A percentile compares a stretch with the other conserved stretches of the same genome.
These are phyloP conservation scores for Apiotrichum porosum DNA, from an alignment of 1,284 basidiomycete species.

Conservation along the genomic window DNA sequence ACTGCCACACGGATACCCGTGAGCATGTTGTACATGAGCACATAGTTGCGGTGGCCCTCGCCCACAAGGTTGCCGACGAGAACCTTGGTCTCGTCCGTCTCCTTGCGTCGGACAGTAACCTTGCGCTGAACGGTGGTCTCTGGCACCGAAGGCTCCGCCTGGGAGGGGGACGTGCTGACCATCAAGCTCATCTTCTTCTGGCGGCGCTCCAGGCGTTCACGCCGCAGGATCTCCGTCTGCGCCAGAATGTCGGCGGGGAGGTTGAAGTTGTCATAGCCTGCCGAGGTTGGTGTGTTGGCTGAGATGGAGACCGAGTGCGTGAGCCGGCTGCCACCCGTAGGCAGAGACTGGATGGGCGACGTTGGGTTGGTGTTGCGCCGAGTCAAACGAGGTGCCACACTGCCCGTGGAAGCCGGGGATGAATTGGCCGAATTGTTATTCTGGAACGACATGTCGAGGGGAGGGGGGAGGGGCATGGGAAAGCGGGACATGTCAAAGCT, in stretches of 20 bases:
- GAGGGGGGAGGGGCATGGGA: not conserved
- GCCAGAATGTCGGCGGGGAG: constrained; percentile 61
- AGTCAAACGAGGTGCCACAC: constrained; percentile 22
- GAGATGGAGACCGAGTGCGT: constrained; percentile 9
- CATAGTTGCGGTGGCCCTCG: constrained; percentile 96
- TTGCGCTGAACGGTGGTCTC: constrained; percentile 19
- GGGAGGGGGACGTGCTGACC: not conserved
- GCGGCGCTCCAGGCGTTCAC: constrained; percentile 61
- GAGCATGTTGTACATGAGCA: constrained; percentile 99
- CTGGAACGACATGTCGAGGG: not conserved
- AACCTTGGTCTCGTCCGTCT: constrained; percentile 52
- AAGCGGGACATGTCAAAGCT: too few relatives aligned
- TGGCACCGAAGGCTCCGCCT: constrained; percentile 23
- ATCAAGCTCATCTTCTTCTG: constrained; percentile 52
- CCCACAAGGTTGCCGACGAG: constrained; percentile 93
- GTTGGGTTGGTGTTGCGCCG: constrained; percentile 36
- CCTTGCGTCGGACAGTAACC: constrained; percentile 8
- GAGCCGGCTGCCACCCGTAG: constrained; percentile 2
- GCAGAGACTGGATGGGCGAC: constrained; percentile 10
- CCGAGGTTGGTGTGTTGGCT: not conserved
- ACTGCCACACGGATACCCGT: constrained; percentile 95
- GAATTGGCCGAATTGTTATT: not conserved
- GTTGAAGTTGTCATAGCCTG: constrained; percentile 4
- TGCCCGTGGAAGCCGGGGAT: not conserved
- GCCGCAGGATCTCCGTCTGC: constrained; percentile 73